These are phyloP conservation scores for Claviceps sp. DNA, from an alignment of 2,329 filamentous ascomycete genomes.

Conservation along the genomic window DNA sequence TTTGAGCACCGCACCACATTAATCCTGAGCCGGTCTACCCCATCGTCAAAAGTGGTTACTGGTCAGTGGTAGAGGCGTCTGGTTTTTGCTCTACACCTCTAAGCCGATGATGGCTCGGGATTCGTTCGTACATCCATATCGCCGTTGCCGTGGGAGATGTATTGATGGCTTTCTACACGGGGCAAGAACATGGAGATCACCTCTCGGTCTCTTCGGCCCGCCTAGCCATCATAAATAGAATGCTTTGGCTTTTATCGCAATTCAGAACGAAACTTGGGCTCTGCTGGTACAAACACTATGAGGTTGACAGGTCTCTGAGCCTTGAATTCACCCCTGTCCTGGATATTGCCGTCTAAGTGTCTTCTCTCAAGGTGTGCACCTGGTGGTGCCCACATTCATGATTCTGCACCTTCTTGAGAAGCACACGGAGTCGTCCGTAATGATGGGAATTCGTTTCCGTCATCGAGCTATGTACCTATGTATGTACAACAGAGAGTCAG, in stretches of 20 bases:
- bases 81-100: background rate
- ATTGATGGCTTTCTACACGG: background rate
- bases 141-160: conserved; percentile 4
- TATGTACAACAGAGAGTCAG: background rate
- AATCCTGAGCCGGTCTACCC: background rate
- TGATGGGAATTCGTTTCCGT: conserved; percentile 1
- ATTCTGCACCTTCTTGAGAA: background rate
- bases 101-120: background rate
- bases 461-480: background rate
- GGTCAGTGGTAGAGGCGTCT: conserved; percentile 1
- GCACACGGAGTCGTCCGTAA: conserved; percentile 1
- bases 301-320: background rate
- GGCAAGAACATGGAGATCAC: background rate
- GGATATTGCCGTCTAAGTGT: conserved; percentile 6
- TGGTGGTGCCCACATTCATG: background rate
- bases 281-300: background rate
- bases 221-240: background rate
- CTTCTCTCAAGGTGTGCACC: background rate
- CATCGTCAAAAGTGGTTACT: background rate
- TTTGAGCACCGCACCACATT: conserved; percentile 1
- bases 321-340: conserved; percentile 4
- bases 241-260: background rate
- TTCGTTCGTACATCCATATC: background rate
- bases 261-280: background rate
- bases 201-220: background rate